Percentiles rank a stretch among this genome's conserved stretches.
These are phyloP conservation scores for Eremochloa ophiuroides DNA, from an alignment of 176 grass and related monocot genomes.

Conservation along the genomic window DNA sequence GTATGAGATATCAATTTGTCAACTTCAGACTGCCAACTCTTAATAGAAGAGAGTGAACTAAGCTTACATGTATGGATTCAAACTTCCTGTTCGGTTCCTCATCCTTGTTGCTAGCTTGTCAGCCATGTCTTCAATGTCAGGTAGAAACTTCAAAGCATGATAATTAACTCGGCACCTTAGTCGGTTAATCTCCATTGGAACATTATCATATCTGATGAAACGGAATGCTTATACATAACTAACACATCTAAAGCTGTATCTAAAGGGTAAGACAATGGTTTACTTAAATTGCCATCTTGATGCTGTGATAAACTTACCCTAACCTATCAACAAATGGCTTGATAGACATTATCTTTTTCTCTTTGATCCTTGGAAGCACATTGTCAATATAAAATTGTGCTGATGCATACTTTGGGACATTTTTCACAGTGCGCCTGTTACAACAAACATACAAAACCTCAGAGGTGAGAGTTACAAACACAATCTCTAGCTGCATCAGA, in stretches of 20 bases:
- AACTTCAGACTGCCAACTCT: background rate
- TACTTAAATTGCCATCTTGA: background rate
- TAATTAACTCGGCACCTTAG: slow-evolving; percentile 98
- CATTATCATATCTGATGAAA: slow-evolving; percentile 96
- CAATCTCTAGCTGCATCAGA: background rate
- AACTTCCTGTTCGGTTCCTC: slow-evolving; percentile 74
- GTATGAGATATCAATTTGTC: slow-evolving; percentile 11
- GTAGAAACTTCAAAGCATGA: slow-evolving; percentile 97
- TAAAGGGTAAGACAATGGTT: background rate
- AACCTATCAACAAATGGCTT: slow-evolving; percentile 97
- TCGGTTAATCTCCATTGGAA: slow-evolving; percentile 94
- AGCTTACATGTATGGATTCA: slow-evolving; percentile 88
- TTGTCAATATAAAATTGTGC: slow-evolving; percentile 98
- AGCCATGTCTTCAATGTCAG: slow-evolving; percentile 95
- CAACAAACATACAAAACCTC: slow-evolving; percentile 7
- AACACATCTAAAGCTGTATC: slow-evolving; percentile 5
- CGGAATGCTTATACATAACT: background rate
- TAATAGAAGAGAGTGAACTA: background rate
- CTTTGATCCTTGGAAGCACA: slow-evolving; percentile 96
- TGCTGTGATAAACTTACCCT: slow-evolving; percentile 59
- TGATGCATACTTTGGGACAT: slow-evolving; percentile 94
- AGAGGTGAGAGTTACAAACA: background rate
- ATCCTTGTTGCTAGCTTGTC: slow-evolving; percentile 87
- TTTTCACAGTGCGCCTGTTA: slow-evolving; percentile 87
- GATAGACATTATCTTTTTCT: slow-evolving; percentile 98